Evolutionary conservation across 192 early-diverging fungal species (phyloP).

Genomic region (Dispira simplex): DNA sequence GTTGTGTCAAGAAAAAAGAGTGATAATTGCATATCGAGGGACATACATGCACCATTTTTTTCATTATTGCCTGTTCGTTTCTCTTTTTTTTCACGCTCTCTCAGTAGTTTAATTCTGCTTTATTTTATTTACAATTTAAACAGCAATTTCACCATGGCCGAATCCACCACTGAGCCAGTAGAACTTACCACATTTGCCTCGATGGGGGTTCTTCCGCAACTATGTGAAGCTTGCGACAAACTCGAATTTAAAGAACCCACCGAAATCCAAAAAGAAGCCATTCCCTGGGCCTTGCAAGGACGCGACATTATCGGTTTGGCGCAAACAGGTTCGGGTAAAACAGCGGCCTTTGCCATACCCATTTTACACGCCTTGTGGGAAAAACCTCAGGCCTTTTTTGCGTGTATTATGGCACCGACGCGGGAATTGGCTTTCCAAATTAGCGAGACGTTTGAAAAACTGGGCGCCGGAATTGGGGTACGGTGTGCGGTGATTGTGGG

Average conservation of each 20-base stretch:
- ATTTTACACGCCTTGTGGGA: constrained; percentile 79
- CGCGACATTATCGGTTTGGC: constrained; percentile 96
- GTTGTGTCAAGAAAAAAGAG: too few relatives aligned
- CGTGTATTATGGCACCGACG: constrained; percentile 93
- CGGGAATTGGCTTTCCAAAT: constrained; percentile 96
- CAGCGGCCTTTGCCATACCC: constrained; percentile 71
- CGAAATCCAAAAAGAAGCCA: constrained; percentile 80
- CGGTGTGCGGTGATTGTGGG: constrained; percentile 83
- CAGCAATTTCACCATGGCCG: too few relatives aligned
- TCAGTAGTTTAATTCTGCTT: too few relatives aligned
- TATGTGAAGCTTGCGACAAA: constrained; percentile 79
- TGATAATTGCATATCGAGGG: too few relatives aligned
- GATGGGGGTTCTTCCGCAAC: constrained; percentile 67
- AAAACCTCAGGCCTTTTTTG: constrained; percentile 78
- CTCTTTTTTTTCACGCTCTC: too few relatives aligned
- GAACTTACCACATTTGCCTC: too few relatives aligned
- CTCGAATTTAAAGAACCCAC: constrained; percentile 80
- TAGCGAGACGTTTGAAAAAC: constrained; percentile 76
- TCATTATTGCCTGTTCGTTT: too few relatives aligned
- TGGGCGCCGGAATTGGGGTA: constrained; percentile 84
- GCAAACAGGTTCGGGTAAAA: constrained; percentile 89
- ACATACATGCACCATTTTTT: too few relatives aligned
- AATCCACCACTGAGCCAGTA: too few relatives aligned
- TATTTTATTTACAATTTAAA: too few relatives aligned
- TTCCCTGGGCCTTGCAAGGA: constrained; percentile 82